Conservation (phyloP, 148 eudicot genomes). For the Vaccinium darrowii region DNA sequence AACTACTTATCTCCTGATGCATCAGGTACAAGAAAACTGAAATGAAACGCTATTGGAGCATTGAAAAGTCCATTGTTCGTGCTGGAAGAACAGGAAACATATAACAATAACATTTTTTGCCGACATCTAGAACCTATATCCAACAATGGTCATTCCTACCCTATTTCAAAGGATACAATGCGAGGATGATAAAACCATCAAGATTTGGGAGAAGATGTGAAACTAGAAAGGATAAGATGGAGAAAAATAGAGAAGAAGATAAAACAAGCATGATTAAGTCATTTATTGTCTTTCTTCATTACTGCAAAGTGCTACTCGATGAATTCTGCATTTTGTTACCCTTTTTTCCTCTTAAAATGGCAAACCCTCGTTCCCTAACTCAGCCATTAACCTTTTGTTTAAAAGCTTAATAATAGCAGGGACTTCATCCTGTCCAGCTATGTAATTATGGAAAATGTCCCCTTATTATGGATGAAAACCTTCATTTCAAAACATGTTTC, state of each 20-base stretch:
- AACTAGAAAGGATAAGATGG: neutral
- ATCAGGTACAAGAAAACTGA: neutral
- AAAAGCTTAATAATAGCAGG: neutral
- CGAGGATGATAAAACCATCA: neutral
- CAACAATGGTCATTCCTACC: neutral
- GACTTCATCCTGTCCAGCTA: neutral
- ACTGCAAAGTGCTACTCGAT: neutral
- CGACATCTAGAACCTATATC: neutral
- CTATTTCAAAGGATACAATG: neutral
- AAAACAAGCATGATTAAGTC: neutral
- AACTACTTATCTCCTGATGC: constrained; percentile 46
- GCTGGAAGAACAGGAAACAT: neutral
- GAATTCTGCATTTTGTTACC: neutral
- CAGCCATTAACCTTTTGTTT: neutral
- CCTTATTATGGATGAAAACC: no score
- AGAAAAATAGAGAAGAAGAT: neutral
- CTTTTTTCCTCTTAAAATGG: neutral
- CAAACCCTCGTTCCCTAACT: neutral
- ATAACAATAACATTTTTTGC: neutral
- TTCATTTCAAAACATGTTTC: neutral
- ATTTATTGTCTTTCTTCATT: neutral
- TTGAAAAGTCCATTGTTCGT: neutral
- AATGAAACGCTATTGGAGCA: neutral
- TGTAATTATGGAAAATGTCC: no score
- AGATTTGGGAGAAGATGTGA: neutral